Conservation (phyloP, 148 eudicot species). For the Rheum nobile region DNA sequence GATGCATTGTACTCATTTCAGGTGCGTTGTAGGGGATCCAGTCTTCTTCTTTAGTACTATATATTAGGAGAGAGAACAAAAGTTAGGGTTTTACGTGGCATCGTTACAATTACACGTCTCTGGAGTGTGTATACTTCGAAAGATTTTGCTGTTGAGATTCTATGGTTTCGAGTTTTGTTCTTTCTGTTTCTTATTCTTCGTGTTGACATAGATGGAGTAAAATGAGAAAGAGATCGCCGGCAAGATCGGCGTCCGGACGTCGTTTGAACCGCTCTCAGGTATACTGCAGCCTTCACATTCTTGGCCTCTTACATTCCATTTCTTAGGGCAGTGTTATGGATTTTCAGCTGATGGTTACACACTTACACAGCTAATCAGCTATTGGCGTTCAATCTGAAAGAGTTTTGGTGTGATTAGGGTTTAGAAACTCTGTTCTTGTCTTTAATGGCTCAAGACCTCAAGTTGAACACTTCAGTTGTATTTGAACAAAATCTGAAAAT, state of each 20-base stretch:
- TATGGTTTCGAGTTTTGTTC: neutral
- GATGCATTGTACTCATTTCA: neutral
- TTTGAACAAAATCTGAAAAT: neutral
- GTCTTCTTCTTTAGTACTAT: no score
- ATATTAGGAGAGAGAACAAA: neutral
- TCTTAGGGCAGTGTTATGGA: neutral
- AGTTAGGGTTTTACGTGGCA: conserved; percentile 3
- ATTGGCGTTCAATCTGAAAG: neutral
- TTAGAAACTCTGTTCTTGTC: neutral
- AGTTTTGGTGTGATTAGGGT: neutral
- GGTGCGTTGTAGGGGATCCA: neutral
- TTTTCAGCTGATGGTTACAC: neutral
- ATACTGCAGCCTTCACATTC: neutral
- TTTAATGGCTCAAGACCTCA: neutral
- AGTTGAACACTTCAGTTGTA: neutral
- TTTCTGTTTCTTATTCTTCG: neutral
- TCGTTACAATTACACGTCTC: neutral
- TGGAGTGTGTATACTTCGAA: neutral
- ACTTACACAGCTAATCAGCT: no score
- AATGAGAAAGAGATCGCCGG: neutral
- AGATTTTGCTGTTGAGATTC: neutral
- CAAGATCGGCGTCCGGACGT: neutral
- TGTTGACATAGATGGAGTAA: neutral
- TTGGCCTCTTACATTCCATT: neutral
- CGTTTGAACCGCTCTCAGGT: neutral